Evolutionary conservation across 495 filamentous ascomycete genomes (phyloP).

Genomic region (Tricharina praecox): DNA sequence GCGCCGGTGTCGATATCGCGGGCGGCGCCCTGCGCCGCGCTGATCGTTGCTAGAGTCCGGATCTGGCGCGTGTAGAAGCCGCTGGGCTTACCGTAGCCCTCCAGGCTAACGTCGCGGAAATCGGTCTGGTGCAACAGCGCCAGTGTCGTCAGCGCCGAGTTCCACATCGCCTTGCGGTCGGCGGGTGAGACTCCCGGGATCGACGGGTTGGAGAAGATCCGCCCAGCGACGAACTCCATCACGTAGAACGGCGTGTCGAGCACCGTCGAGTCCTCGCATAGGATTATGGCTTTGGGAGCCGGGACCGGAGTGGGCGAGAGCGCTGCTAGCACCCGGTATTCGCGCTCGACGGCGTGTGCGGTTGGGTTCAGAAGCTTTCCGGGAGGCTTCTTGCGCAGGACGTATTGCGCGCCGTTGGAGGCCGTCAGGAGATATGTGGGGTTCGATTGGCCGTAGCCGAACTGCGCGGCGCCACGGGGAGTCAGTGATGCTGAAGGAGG

Average conservation of each 20-base stretch:
- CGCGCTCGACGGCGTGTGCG: slow-evolving; percentile 88
- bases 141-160: slow-evolving; percentile 64
- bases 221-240: slow-evolving; percentile 83
- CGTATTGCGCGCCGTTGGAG: slow-evolving; percentile 34
- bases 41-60: slow-evolving; percentile 60
- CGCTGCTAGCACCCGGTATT: slow-evolving; percentile 78
- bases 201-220: slow-evolving; percentile 76
- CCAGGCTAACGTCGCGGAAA: slow-evolving; percentile 46
- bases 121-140: slow-evolving; percentile 67
- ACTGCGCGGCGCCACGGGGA: slow-evolving; percentile 35
- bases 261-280: slow-evolving; percentile 64
- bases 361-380: slow-evolving; percentile 81
- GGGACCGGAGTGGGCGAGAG: slow-evolving; percentile 58
- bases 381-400: slow-evolving; percentile 90
- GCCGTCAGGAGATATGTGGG: slow-evolving; percentile 81
- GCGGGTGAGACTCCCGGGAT: slow-evolving; percentile 52
- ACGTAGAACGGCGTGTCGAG: slow-evolving; percentile 90
- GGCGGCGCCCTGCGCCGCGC: slow-evolving; percentile 54
- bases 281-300: slow-evolving; percentile 65
- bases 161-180: slow-evolving; percentile 69
- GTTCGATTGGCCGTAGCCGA: slow-evolving; percentile 93
- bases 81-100: slow-evolving; percentile 50
- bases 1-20: slow-evolving; percentile 58
- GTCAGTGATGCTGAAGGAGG: neutral
- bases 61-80: slow-evolving; percentile 85